Evolutionary conservation across 73 alveolate genomes (phyloP).

Genomic region (Strombidium stylifer): DNA sequence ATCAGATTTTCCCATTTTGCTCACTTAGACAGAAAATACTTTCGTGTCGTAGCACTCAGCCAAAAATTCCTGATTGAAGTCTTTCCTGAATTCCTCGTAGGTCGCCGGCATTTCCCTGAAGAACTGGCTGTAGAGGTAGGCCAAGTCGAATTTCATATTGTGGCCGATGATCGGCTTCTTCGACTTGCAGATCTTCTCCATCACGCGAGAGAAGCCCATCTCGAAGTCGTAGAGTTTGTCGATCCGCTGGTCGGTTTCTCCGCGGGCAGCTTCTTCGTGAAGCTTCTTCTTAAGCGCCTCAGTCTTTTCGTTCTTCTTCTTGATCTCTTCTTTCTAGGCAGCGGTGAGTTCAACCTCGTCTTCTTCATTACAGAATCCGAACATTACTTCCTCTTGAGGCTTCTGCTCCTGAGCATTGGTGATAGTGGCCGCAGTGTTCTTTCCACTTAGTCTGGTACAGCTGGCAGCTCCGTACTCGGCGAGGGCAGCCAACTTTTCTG

Average conservation of each 20-base stretch:
- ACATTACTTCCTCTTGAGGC: neutral
- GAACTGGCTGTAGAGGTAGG: slow-evolving; percentile 80
- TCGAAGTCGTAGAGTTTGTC: slow-evolving; percentile 54
- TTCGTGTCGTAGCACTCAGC: slow-evolving; percentile 78
- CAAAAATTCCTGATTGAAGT: slow-evolving; percentile 59
- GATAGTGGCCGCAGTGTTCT: too few relatives aligned
- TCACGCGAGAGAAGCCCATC: slow-evolving; percentile 72
- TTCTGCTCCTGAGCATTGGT: too few relatives aligned
- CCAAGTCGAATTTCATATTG: slow-evolving; percentile 83
- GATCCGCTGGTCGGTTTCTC: slow-evolving; percentile 10
- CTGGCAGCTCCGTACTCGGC: too few relatives aligned
- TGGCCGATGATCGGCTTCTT: slow-evolving; percentile 90
- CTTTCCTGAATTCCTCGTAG: slow-evolving; percentile 58
- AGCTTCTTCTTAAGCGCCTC: neutral
- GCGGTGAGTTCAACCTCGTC: neutral
- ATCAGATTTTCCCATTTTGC: slow-evolving; percentile 20
- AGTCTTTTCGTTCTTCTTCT: slow-evolving; percentile 15
- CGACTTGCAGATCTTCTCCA: slow-evolving; percentile 61
- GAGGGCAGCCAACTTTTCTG: too few relatives aligned
- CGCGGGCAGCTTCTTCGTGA: slow-evolving; percentile 23
- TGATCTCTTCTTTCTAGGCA: neutral
- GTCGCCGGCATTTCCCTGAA: slow-evolving; percentile 80
- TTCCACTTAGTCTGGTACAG: too few relatives aligned
- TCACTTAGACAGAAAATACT: slow-evolving; percentile 46
- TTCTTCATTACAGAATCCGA: slow-evolving; percentile 31